Conservation (phyloP, 352 stramenopile species). For the Phytophthora uliginosa region DNA sequence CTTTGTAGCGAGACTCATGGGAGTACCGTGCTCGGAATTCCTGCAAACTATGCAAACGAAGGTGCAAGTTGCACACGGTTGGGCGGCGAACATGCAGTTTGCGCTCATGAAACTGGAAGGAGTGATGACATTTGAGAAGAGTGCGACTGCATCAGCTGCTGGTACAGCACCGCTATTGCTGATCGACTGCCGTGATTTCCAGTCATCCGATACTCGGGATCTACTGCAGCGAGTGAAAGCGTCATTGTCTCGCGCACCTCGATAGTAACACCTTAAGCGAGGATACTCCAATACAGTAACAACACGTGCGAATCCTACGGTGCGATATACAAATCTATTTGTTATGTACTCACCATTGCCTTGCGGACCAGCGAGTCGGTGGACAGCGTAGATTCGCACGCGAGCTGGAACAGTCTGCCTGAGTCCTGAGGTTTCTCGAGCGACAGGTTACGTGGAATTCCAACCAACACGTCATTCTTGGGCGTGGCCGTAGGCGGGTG, state of each 20-base stretch:
- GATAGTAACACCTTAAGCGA: slow-evolving; percentile 5
- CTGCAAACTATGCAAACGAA: slow-evolving; percentile 75
- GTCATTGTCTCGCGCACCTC: slow-evolving; percentile 7
- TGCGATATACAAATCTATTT: slow-evolving; percentile 8
- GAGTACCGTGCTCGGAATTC: slow-evolving; percentile 76
- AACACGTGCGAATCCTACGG: neutral
- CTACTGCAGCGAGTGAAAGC: slow-evolving; percentile 59
- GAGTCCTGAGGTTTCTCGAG: slow-evolving; percentile 1
- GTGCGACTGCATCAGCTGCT: slow-evolving; percentile 9
- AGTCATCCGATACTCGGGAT: slow-evolving; percentile 39
- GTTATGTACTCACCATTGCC: slow-evolving; percentile 35
- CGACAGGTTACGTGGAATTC: slow-evolving; percentile 46
- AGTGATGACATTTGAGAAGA: slow-evolving; percentile 68
- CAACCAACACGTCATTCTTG: slow-evolving; percentile 89
- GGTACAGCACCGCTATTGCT: slow-evolving; percentile 54
- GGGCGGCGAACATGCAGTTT: slow-evolving; percentile 85
- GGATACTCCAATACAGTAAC: neutral
- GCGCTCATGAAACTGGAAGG: slow-evolving; percentile 85
- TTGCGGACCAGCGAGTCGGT: slow-evolving; percentile 35
- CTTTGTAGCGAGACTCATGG: slow-evolving; percentile 82
- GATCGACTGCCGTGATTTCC: slow-evolving; percentile 61
- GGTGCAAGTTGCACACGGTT: slow-evolving; percentile 60
- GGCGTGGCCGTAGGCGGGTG: slow-evolving; percentile 72
- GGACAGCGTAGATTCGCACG: slow-evolving; percentile 37
- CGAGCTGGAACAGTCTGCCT: slow-evolving; percentile 34